Base-by-base conservation (phyloP, 257 asterid genomes). In the Handroanthus guayacan region DNA sequence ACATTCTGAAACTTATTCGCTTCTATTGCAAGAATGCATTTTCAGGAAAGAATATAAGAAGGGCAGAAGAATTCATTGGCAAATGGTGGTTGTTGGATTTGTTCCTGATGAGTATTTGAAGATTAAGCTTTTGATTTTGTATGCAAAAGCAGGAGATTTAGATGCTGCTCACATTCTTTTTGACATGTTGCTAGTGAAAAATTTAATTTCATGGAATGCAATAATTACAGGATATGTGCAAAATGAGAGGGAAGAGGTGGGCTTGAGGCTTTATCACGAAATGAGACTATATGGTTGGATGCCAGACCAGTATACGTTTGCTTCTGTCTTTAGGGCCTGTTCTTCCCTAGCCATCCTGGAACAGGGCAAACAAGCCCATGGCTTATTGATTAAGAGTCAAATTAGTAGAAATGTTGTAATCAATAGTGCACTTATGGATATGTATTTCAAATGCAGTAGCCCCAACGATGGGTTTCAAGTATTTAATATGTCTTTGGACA, bases 391-490 rank as follows among this genome's bases (percentile, higher is more conserved):
- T 50, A 95, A 95, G 87, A 84, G 83, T 82, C 92, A 84, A 81
- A 84, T 84, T 47, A 81, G 76, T 16, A 77, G 85, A 58, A 95
- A 95, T 67, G 74, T 92, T 79, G 89, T 95, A 47, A 91, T 95
- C 57, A 85, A 73, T 82, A 91, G 97, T 84, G 93, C 99, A 39
- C 92, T 91, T 39, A 87, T 92, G 91, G 97, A 92, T 83, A 95
- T 95, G 99, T 89, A 95, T 86, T 92, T 95, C 83, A 92, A 93
- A 86, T 95, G 97, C 87, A 95, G 99, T 81, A 86, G 89, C 88
- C 96, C 86, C 38, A 70, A 73, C 10, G 97, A 91, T 25, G 97
- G 92, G 64, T 72, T 79, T 89, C 85, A 51, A 47, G 96, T 91
- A 39, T 93, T 95, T 82, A 79, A 86, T 52, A 86, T 82, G 72